A percentile compares a stretch with the other conserved stretches of the same genome.
phyloP scores from a whole-genome alignment of 2,329 filamentous ascomycete species.

The Tolypocladium cylindrosporum region DNA sequence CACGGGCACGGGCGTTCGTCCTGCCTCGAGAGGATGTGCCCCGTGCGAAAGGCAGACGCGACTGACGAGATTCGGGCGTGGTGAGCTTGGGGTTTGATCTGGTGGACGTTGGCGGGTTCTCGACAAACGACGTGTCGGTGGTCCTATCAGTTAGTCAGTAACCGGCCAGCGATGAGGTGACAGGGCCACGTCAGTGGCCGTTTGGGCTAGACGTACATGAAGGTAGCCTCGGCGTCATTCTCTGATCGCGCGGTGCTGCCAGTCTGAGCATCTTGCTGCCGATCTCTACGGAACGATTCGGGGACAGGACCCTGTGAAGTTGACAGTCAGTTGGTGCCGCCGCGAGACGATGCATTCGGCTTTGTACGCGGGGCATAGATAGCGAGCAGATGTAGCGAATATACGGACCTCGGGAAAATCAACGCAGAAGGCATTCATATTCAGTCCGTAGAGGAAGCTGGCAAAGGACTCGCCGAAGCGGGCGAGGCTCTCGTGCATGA shows the following conservation, averaged over 20 bases:
- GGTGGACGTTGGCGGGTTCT: constrained; percentile 59
- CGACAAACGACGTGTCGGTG: constrained; percentile 83
- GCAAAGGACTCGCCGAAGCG: constrained; percentile 95
- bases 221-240: constrained; percentile 64
- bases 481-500: constrained; percentile 90
- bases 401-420: constrained; percentile 73
- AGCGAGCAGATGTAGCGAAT: constrained; percentile 22
- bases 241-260: constrained; percentile 18
- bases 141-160: constrained; percentile 44
- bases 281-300: constrained; percentile 68
- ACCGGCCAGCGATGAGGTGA: constrained; percentile 10
- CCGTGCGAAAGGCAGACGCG: constrained; percentile 37
- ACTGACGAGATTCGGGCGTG: constrained; percentile 31
- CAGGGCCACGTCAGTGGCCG: background rate
- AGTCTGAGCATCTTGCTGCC: constrained; percentile 38
- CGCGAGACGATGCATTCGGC: background rate
- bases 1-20: constrained; percentile 16
- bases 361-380: background rate
- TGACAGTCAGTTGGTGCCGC: background rate
- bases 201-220: constrained; percentile 49
- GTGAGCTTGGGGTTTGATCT: constrained; percentile 37
- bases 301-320: constrained; percentile 59
- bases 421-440: constrained; percentile 98
- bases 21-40: constrained; percentile 24
- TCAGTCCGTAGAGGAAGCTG: constrained; percentile 88